Evolutionary conservation across 2,329 filamentous ascomycete genomes (phyloP).

Genomic region (Penicillium sp.): DNA sequence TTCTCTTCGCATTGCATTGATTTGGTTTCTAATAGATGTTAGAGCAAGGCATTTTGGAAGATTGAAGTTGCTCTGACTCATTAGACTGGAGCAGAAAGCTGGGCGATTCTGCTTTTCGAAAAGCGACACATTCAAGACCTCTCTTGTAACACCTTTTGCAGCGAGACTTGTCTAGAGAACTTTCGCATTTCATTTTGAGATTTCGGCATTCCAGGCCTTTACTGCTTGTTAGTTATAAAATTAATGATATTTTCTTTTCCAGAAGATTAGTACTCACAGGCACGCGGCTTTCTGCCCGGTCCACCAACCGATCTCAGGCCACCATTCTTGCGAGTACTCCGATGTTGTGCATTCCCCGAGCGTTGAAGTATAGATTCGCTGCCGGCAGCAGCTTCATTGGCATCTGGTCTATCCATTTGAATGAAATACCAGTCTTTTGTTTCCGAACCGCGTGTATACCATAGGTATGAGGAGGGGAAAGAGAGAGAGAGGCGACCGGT

Average conservation of each 20-base stretch:
- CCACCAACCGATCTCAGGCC: not conserved
- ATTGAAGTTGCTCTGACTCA: not conserved
- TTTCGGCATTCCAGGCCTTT: not conserved
- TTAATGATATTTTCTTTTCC: not conserved
- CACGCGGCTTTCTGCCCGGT: constrained; percentile 1
- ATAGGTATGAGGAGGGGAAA: not conserved
- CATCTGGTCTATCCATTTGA: not conserved
- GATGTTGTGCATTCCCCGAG: not conserved
- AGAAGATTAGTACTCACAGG: not conserved
- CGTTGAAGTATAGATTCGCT: not conserved
- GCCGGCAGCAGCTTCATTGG: not conserved
- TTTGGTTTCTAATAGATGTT: not conserved
- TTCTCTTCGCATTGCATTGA: not conserved
- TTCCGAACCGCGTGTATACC: not conserved
- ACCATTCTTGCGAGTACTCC: not conserved
- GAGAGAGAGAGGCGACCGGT: not conserved
- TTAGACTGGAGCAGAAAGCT: not conserved
- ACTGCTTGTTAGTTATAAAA: not conserved
- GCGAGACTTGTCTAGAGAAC: not conserved
- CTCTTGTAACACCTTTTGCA: not conserved
- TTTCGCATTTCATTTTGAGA: constrained; percentile 1
- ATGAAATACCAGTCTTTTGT: not conserved
- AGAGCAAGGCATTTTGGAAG: not conserved
- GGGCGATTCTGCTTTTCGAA: not conserved
- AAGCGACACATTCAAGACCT: not conserved